These are phyloP conservation scores for Apiotrichum porosum DNA, from an alignment of 1,284 basidiomycete genomes.

Conservation along the genomic window DNA sequence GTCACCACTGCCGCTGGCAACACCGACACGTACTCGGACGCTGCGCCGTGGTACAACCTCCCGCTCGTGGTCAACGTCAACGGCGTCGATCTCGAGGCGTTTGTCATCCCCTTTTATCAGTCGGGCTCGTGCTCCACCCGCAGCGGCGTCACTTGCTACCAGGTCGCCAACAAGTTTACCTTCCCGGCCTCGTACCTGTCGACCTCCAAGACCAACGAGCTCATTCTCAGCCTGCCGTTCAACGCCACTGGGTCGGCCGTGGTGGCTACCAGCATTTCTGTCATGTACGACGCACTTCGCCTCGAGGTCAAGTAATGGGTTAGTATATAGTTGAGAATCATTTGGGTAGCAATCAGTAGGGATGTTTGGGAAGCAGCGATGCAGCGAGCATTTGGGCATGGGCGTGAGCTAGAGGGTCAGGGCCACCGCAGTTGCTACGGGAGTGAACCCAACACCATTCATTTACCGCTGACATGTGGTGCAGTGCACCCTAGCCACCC, in stretches of 20 bases:
- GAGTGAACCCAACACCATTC: too few species aligned
- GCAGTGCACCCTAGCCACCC: too few species aligned
- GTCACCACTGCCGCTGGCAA: constrained; percentile 29
- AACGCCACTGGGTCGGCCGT: constrained; percentile 23
- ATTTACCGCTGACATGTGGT: too few species aligned
- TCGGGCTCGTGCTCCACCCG: constrained; percentile 30
- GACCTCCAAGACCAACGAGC: constrained; percentile 11
- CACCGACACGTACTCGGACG: constrained; percentile 20
- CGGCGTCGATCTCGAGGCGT: constrained; percentile 20
- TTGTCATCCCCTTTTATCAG: constrained; percentile 29
- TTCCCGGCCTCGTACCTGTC: constrained; percentile 24
- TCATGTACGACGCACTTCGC: constrained; percentile 31
- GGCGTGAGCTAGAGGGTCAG: too few species aligned
- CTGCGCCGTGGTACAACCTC: constrained; percentile 14
- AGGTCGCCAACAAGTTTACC: constrained; percentile 19
- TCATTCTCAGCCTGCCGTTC: constrained; percentile 30
- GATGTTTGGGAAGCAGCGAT: too few species aligned
- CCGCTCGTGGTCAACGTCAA: constrained; percentile 25
- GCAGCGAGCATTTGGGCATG: too few species aligned
- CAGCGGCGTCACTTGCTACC: constrained; percentile 30
- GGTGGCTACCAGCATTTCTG: constrained; percentile 19
- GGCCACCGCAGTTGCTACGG: too few species aligned
- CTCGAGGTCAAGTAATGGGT: constrained; percentile 23
- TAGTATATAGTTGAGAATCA: too few species aligned
- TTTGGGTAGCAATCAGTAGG: too few species aligned